Evolutionary conservation across 176 grass and related monocot species (phyloP), one percentile per base, ranked within the genome.

Genomic region (Coix lacrymajobi): DNA sequence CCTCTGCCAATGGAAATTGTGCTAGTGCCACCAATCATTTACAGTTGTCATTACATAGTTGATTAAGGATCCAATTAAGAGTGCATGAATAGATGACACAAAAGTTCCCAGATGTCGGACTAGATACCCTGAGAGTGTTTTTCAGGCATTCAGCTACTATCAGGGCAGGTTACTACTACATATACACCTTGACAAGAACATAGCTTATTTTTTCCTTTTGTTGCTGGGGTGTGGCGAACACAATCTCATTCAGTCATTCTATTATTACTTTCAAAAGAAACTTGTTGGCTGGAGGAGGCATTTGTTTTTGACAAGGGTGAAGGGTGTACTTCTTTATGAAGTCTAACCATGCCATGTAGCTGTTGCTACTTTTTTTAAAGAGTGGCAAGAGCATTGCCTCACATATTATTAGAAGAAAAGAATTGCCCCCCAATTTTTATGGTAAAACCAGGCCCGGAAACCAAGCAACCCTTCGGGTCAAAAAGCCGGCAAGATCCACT

Each of bases 261-360:
- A 46, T 16, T 46, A 46, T 46, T 72, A 66, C 11, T 33, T 87
- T 64, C 65, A 54, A 71, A 44, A 62, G 26, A 44, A 88, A 36
- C 38, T 75, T 66, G 20, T 63, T 80, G 26, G 11, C 69, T 66
- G 57, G 43, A 36, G 5, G 38, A 60, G 6, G 44, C 32, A 19
- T 80, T 22, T 81, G 32, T 63, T 41, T 68, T 76, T 37, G 19
- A 68, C 37, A 40, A 77, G 49, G n/a, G n/a, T n/a, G n/a, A 32
- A 70, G 62, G 32, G 8, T 11, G 49, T 65, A 14, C 11, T 83
- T 79, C 45, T 62, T 39, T 80, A 51, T 57, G 54, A 57, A 57
- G 22, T 57, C 54, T 57, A 29, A 75, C 26, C 84, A 56, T 81
- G 54, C 69, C 11, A 45, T 75, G 8, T 66, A 73, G 63, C 16